Conservation (phyloP, 768 basidiomycete genomes). For the Suillus sp. region DNA sequence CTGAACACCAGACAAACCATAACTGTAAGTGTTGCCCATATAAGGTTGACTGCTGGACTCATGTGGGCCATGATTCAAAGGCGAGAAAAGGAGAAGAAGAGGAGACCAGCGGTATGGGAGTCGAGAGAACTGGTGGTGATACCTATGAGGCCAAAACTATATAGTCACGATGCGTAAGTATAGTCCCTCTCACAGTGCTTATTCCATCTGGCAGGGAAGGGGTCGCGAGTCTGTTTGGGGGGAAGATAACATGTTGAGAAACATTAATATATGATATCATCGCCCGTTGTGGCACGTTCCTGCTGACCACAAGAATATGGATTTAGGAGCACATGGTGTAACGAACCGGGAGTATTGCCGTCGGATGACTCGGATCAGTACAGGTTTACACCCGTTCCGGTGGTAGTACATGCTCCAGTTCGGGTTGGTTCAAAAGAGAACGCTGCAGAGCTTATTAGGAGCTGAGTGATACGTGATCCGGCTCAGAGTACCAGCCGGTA, state of each 20-base stretch:
- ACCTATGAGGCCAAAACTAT: background rate
- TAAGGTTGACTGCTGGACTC: slow-evolving; percentile 59
- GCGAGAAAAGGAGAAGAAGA: slow-evolving; percentile 24
- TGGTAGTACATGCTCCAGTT: no score
- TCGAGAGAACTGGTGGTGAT: background rate
- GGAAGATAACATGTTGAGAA: background rate
- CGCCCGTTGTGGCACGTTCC: background rate
- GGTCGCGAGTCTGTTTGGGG: background rate
- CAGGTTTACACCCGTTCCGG: background rate
- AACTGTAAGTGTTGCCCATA: slow-evolving; percentile 59
- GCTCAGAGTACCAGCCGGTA: no score
- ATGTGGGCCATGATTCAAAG: slow-evolving; percentile 56
- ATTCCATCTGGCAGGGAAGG: background rate
- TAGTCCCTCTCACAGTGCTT: background rate
- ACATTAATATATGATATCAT: background rate
- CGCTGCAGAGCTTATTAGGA: background rate
- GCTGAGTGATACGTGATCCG: background rate
- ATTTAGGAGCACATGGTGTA: slow-evolving; percentile 6
- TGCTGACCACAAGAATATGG: background rate
- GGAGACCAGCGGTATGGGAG: slow-evolving; percentile 11
- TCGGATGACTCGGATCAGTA: background rate
- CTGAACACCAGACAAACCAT: slow-evolving; percentile 45
- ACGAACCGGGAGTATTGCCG: background rate
- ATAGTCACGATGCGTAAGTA: background rate
- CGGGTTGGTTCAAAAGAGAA: no score